These are phyloP conservation scores for Trametes polyzona DNA, from an alignment of 1,284 basidiomycete species.

Conservation along the genomic window DNA sequence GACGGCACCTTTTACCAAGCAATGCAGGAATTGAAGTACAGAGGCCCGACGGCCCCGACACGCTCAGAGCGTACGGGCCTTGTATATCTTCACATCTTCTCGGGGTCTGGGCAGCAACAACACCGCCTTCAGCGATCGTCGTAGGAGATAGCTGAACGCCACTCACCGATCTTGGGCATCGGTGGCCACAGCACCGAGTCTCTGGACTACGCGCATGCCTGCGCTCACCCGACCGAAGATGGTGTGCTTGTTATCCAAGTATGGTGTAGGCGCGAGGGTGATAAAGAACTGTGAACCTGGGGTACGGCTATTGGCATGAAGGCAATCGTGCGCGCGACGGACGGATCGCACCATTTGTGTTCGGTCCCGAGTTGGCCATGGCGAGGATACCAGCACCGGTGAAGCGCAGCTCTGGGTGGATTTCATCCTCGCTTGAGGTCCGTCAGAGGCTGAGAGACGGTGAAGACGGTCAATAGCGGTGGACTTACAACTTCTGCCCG, in stretches of 20 bases:
- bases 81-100: constrained; percentile 83
- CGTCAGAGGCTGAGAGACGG: neutral
- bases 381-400: constrained; percentile 96
- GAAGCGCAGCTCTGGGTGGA: constrained; percentile 87
- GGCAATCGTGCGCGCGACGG: neutral
- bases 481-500: constrained; percentile 82
- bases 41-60: neutral
- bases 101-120: constrained; percentile 54
- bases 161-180: constrained; percentile 79
- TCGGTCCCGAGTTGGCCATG: constrained; percentile 96
- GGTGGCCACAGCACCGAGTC: constrained; percentile 78
- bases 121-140: constrained; percentile 13
- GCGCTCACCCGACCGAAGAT: constrained; percentile 89
- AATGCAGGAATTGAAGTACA: neutral
- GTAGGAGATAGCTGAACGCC: neutral
- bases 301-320: constrained; percentile 7
- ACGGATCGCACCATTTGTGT: constrained; percentile 77
- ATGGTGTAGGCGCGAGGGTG: constrained; percentile 88
- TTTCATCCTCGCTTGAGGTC: constrained; percentile 87
- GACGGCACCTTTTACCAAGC: neutral
- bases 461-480: neutral
- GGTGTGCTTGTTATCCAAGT: constrained; percentile 91
- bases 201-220: constrained; percentile 87
- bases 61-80: constrained; percentile 57
- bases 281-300: constrained; percentile 95